Conservation (phyloP, 148 eudicot genomes). For the Rhododendron mucronatum region DNA sequence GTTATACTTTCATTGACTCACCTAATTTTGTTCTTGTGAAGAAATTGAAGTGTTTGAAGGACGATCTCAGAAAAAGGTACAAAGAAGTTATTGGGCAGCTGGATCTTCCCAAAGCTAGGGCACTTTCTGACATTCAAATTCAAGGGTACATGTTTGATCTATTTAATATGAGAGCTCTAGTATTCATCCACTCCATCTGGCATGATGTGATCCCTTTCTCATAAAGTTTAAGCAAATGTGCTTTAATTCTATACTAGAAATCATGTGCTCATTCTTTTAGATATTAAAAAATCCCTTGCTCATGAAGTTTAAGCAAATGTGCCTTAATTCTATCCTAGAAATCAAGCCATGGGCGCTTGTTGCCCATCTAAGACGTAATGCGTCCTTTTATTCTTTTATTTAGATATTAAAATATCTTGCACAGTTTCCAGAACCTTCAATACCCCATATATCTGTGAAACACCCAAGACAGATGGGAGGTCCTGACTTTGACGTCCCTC, state of each 20-base stretch:
- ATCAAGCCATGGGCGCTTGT: neutral
- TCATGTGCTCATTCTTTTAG: neutral
- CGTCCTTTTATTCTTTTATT: neutral
- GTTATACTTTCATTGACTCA: neutral
- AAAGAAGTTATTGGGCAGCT: neutral
- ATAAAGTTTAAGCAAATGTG: neutral
- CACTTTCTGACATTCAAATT: neutral
- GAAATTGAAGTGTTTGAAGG: neutral
- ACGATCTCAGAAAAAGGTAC: neutral
- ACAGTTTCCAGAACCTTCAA: neutral
- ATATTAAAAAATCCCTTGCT: too few species aligned
- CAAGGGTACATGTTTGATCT: neutral
- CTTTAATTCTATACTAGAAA: neutral
- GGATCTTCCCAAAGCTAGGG: neutral
- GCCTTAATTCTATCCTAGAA: neutral
- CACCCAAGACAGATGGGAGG: neutral
- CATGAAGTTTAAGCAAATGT: neutral
- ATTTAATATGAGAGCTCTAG: neutral
- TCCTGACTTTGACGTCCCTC: neutral
- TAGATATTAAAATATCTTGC: neutral
- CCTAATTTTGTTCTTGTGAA: neutral
- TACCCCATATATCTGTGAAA: neutral
- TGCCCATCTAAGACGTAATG: neutral
- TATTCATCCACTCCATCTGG: neutral
- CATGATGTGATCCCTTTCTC: neutral